Evolutionary conservation across 768 basidiomycete genomes (phyloP).

Genomic region (Gloeophyllum trabeum): DNA sequence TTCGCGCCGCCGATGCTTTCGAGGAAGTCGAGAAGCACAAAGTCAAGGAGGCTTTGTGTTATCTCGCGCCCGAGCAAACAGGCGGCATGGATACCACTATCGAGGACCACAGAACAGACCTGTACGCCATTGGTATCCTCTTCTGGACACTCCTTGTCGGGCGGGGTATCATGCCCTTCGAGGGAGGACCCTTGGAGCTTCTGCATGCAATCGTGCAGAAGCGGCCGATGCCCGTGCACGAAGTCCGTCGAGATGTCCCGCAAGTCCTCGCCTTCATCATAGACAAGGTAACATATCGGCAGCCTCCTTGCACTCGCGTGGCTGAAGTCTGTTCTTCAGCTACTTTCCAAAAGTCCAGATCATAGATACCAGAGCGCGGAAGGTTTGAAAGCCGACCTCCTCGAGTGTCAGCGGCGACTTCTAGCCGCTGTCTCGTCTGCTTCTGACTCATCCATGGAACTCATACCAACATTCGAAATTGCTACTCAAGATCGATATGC

Average conservation of each 20-base stretch:
- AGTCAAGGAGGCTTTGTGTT: conserved; percentile 67
- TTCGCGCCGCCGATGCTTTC: conserved; percentile 34
- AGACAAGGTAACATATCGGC: conserved; percentile 36
- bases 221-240: conserved; percentile 64
- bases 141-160: conserved; percentile 73
- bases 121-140: conserved; percentile 63
- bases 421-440: conserved; percentile 45
- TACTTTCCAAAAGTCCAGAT: conserved; percentile 61
- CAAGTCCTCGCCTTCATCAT: conserved; percentile 61
- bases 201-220: conserved; percentile 64
- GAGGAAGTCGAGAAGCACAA: conserved; percentile 56
- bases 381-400: conserved; percentile 55
- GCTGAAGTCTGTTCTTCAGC: conserved; percentile 22
- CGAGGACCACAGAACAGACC: conserved; percentile 64
- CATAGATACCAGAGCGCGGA: conserved; percentile 60
- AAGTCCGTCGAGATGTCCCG: conserved; percentile 62
- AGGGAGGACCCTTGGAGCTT: conserved; percentile 40
- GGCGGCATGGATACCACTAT: conserved; percentile 61
- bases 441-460: conserved; percentile 47
- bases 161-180: conserved; percentile 30
- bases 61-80: conserved; percentile 69
- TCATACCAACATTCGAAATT: conserved; percentile 60
- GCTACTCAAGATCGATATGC: conserved; percentile 53
- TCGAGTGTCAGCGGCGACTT: conserved; percentile 57
- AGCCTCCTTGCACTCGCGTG: too few relatives aligned